Evolutionary conservation across 768 basidiomycete genomes (phyloP).

Genomic region (Suillus lakei): DNA sequence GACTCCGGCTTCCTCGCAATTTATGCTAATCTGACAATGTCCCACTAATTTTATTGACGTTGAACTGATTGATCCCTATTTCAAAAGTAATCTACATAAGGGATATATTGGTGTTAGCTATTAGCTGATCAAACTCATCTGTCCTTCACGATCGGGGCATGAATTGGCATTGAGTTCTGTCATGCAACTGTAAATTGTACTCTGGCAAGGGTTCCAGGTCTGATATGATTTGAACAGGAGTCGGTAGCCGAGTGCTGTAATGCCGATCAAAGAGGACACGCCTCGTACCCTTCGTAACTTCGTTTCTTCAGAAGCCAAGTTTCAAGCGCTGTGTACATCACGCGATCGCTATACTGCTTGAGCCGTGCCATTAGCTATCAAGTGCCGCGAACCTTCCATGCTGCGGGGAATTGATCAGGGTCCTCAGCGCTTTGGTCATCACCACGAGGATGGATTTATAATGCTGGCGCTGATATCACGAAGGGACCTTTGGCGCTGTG

Average conservation of each 20-base stretch:
- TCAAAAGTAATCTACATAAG: neutral
- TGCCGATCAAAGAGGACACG: too few relatives aligned
- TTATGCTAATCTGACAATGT: neutral
- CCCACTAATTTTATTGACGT: neutral
- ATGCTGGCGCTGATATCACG: too few relatives aligned
- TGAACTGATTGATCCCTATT: neutral
- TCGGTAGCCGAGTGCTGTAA: too few relatives aligned
- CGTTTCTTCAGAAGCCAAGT: neutral
- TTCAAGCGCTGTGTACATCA: neutral
- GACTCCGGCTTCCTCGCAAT: neutral
- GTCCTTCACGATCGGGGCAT: neutral
- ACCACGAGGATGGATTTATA: too few relatives aligned
- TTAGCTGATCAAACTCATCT: neutral
- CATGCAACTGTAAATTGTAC: too few relatives aligned
- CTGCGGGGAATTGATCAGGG: neutral
- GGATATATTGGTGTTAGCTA: neutral
- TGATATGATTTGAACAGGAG: too few relatives aligned
- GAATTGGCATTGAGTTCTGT: too few relatives aligned
- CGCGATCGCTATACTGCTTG: neutral
- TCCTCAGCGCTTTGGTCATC: too few relatives aligned
- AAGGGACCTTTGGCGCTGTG: too few relatives aligned
- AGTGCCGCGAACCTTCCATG: neutral
- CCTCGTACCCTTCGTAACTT: too few relatives aligned
- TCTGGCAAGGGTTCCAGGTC: too few relatives aligned
- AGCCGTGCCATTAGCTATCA: neutral